Percentiles rank a stretch among this genome's conserved stretches.
Conservation (phyloP, 1,284 basidiomycete genomes). For the Ganoderma resinaceum region DNA sequence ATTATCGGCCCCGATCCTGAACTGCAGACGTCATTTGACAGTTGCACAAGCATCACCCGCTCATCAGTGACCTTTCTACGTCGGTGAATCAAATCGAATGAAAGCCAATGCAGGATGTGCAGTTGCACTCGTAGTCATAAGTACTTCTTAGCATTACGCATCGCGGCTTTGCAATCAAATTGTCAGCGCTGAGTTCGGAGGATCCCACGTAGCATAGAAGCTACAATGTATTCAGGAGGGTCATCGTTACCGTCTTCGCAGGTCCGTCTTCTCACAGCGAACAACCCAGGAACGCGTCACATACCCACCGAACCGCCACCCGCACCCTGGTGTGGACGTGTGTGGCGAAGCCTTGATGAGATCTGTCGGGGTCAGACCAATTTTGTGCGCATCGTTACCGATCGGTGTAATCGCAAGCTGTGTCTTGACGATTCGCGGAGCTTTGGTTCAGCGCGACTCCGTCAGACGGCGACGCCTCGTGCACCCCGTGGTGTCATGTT, state of each 20-base stretch:
- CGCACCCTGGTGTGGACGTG: neutral
- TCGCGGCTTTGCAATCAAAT: neutral
- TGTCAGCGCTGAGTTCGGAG: neutral
- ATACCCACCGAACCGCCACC: conserved; percentile 5
- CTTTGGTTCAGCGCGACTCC: neutral
- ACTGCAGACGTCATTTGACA: neutral
- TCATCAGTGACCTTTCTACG: no score
- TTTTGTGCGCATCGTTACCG: neutral
- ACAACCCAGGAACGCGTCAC: neutral
- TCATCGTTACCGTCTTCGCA: neutral
- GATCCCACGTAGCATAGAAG: neutral
- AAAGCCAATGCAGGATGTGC: neutral
- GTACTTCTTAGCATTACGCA: neutral
- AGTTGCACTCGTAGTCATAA: neutral
- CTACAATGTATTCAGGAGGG: neutral
- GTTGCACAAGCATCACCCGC: neutral
- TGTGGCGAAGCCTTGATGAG: neutral
- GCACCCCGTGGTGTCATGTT: neutral
- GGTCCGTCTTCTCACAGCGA: neutral
- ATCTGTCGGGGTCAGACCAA: neutral
- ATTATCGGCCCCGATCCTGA: conserved; percentile 4
- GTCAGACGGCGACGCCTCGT: neutral
- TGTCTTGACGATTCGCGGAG: neutral
- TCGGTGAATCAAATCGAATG: neutral
- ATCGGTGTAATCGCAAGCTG: neutral